These are phyloP conservation scores for Geotrichum restrictum DNA, from an alignment of 1,139 yeast species.

Conservation along the genomic window DNA sequence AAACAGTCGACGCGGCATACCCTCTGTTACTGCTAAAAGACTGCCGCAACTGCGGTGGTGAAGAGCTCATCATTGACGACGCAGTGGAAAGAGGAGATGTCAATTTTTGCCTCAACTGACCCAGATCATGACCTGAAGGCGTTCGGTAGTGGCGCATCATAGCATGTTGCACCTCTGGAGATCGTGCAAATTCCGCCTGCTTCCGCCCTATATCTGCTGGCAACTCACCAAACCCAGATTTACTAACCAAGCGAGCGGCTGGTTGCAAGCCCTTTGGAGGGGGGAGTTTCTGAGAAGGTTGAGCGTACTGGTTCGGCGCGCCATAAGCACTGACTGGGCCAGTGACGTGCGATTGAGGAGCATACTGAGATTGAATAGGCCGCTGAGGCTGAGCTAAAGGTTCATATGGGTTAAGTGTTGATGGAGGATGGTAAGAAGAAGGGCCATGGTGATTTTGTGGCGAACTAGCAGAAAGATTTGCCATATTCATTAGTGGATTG, in stretches of 20 bases:
- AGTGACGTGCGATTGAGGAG: not conserved
- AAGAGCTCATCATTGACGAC: not conserved
- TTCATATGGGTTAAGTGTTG: not conserved
- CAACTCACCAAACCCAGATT: constrained; percentile 25
- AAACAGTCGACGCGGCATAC: not conserved
- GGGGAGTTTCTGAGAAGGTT: constrained; percentile 5
- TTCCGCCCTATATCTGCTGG: constrained; percentile 26
- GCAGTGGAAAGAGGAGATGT: not conserved
- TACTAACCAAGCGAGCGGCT: constrained; percentile 1
- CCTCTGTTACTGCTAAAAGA: not conserved
- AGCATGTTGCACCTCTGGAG: constrained; percentile 23
- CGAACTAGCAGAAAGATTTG: not conserved
- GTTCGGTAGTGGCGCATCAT: constrained; percentile 16
- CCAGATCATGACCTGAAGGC: constrained; percentile 8
- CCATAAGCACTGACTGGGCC: not conserved
- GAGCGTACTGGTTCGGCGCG: not conserved
- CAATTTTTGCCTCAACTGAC: not conserved
- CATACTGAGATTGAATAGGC: not conserved
- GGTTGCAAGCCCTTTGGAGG: constrained; percentile 14
- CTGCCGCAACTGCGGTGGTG: not conserved
- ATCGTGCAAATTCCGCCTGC: constrained; percentile 20
- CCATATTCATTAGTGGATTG: constrained; percentile 2
- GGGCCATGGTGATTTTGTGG: constrained; percentile 1
- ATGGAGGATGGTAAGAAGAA: constrained; percentile 5
- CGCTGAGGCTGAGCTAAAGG: not conserved